These are phyloP conservation scores for Patellaria atrata DNA, from an alignment of 495 filamentous ascomycete genomes.

Conservation along the genomic window DNA sequence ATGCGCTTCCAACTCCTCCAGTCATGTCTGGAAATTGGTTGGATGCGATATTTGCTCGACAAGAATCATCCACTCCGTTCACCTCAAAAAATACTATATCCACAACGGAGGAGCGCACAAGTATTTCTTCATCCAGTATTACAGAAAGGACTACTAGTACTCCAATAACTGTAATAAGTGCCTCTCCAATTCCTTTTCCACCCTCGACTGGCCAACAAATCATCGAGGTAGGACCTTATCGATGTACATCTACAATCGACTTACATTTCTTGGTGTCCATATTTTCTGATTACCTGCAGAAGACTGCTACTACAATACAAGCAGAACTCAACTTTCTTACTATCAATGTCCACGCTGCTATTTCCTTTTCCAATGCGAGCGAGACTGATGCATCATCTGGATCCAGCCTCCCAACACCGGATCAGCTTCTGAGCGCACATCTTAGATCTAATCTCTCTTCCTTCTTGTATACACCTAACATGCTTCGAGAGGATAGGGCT, in stretches of 20 bases:
- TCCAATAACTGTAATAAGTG: background rate
- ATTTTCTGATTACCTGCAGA: constrained; percentile 33
- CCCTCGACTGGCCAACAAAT: constrained; percentile 23
- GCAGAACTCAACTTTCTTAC: constrained; percentile 35
- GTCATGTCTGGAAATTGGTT: background rate
- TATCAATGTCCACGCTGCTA: constrained; percentile 47
- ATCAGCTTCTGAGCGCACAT: constrained; percentile 15
- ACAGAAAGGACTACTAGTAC: background rate
- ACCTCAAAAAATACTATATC: background rate
- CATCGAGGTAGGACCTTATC: constrained; percentile 39
- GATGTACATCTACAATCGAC: constrained; percentile 38
- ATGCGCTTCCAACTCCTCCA: background rate
- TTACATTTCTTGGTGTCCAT: constrained; percentile 34
- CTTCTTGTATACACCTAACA: constrained; percentile 40
- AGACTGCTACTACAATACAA: constrained; percentile 32
- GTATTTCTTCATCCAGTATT: background rate
- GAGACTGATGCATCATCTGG: constrained; percentile 30
- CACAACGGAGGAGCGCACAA: background rate
- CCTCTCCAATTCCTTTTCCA: background rate
- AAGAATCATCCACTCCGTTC: background rate
- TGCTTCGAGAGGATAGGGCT: constrained; percentile 34
- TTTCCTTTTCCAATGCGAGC: constrained; percentile 26
- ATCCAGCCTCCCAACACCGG: constrained; percentile 21
- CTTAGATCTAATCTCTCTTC: constrained; percentile 29
- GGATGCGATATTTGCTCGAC: background rate